Base-by-base conservation (phyloP, 805 yeast genomes). In the Sugiyamaella americana region DNA sequence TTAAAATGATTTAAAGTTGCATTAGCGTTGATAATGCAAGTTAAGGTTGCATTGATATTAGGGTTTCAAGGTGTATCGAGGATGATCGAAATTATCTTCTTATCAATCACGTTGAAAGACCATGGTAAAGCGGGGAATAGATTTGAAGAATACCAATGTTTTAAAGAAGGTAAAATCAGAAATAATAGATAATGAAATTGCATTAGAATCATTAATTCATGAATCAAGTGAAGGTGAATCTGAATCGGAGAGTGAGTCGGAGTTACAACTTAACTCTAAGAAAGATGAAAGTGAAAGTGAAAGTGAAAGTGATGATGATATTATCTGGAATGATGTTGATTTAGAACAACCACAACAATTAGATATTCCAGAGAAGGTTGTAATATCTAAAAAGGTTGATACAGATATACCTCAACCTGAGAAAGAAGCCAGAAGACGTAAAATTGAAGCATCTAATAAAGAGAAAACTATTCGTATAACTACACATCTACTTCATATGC, bases 401-500 rank as follows among this genome's bases (percentile, higher is more conserved):
- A n/a, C n/a, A n/a, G n/a, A n/a, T n/a, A n/a, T n/a, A n/a, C 32
- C 32, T 13, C 32, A 26, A 13, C 32, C 32, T 13, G 32, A 26
- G 32, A 26, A 13, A 26, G 32, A 26, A 26, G 32, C 8, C 8
- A 26, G 32, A 13, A 26, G 32, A 13, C 8, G 32, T 8, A 26
- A 26, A 26, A 13, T 26, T 13, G 32, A 26, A 13, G 32, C 32
- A 26, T 8, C 32, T 8, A 26, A 26, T 26, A 8, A 13, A 13
- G 32, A 26, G 13, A 26, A 26, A 13, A 13, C 13, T 26, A 26
- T 26, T 26, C 43, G 46, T 4, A n/a, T 43, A 16, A 24, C 36
- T 5, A 23, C 42, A 13, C 44, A 44, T 26, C 3, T 39, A 21
- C 13, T 44, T 5, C 48, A 40, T 29, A 16, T 40, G 21, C 35